These are phyloP conservation scores for Colletotrichum theobromicola DNA, from an alignment of 2,329 filamentous ascomycete species.

Conservation along the genomic window DNA sequence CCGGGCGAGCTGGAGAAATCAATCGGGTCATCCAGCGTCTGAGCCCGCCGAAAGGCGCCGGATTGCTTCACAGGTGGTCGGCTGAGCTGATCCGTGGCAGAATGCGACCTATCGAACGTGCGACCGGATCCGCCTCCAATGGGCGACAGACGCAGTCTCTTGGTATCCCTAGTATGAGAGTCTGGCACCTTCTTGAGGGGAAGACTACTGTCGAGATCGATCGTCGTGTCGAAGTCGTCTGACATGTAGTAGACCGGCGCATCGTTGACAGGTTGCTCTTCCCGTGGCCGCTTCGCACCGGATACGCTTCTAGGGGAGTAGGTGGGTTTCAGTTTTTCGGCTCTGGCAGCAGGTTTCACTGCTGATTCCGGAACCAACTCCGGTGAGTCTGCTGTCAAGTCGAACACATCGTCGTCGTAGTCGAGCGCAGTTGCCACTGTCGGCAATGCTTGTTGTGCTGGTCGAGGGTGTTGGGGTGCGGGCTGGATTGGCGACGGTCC, in stretches of 20 bases:
- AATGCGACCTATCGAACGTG: neutral
- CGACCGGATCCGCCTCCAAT: neutral
- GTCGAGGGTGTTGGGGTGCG: neutral
- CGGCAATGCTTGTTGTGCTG: neutral
- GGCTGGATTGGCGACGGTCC: neutral
- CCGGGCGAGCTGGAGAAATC: slow-evolving; percentile 42
- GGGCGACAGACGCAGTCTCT: slow-evolving; percentile 28
- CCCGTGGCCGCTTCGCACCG: neutral
- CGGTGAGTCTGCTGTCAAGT: slow-evolving; percentile 20
- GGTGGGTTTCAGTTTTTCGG: neutral
- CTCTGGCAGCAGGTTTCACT: neutral
- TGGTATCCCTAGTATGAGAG: slow-evolving; percentile 31
- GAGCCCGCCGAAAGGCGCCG: neutral
- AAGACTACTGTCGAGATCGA: slow-evolving; percentile 33
- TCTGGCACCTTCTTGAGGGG: neutral
- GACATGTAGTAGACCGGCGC: slow-evolving; percentile 36
- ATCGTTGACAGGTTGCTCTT: neutral
- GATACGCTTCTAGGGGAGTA: neutral
- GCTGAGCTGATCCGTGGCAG: neutral
- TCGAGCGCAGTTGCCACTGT: neutral
- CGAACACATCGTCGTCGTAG: slow-evolving; percentile 19
- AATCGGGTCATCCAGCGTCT: slow-evolving; percentile 28
- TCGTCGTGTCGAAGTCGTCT: slow-evolving; percentile 47
- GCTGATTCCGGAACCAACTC: neutral
- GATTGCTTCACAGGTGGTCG: neutral